Conservation (phyloP, 805 yeast genomes). For the Lipomyces yamanashiensis region DNA sequence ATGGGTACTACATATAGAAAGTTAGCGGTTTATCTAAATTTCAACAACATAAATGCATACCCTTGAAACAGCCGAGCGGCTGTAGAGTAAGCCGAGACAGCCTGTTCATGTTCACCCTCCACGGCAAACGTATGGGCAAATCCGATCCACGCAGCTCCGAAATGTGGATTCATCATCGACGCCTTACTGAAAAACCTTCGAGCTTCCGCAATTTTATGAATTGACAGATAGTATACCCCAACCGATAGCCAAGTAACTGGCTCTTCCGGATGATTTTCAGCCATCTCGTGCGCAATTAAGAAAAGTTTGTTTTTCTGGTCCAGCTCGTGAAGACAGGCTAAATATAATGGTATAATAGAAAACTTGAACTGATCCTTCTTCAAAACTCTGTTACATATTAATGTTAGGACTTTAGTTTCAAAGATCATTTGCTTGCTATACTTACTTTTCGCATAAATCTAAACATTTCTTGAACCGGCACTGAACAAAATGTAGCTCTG, state of each 20-base stretch:
- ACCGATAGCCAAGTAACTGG: conserved; percentile 91
- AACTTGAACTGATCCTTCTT: conserved; percentile 69
- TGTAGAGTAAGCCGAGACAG: conserved; percentile 94
- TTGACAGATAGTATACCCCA: conserved; percentile 83
- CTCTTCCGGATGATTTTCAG: conserved; percentile 79
- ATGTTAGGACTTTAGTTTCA: not conserved
- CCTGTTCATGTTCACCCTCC: conserved; percentile 99
- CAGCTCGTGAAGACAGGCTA: conserved; percentile 82
- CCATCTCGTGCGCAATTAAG: conserved; percentile 78
- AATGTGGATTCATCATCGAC: conserved; percentile 82
- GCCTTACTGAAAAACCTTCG: conserved; percentile 87
- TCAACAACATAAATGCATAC: conserved; percentile 3
- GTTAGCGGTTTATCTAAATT: not conserved
- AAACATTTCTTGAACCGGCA: conserved; percentile 80
- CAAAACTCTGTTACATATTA: conserved; percentile 37
- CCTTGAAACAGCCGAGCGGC: conserved; percentile 81
- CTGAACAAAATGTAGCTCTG: conserved; percentile 72
- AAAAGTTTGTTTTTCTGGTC: conserved; percentile 83
- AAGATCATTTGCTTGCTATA: conserved; percentile 29
- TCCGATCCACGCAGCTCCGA: conserved; percentile 97
- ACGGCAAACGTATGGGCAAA: conserved; percentile 97
- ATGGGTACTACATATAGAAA: conserved; percentile 68
- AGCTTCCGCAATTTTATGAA: conserved; percentile 76
- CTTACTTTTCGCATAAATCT: conserved; percentile 65
- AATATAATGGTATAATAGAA: conserved; percentile 72